Evolutionary conservation across 805 yeast species (phyloP).

Genomic region (Maudiozyma barnettii): DNA sequence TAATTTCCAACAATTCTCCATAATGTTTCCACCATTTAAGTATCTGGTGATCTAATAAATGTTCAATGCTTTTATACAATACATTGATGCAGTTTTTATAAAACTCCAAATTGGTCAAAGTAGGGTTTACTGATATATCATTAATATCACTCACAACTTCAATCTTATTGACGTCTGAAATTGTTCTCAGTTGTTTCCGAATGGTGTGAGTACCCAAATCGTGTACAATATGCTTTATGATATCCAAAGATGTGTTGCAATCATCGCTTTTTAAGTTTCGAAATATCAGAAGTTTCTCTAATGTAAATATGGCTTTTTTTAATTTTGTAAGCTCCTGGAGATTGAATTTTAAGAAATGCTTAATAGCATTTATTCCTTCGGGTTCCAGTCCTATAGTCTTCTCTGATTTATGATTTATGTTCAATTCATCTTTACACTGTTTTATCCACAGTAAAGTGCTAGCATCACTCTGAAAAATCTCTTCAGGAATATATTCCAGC

Average conservation of each 20-base stretch:
- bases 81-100: constrained; percentile 13
- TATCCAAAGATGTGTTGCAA: constrained; percentile 4
- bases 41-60: constrained; percentile 29
- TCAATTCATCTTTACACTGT: constrained; percentile 4
- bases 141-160: neutral
- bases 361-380: constrained; percentile 22
- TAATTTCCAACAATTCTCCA: constrained; percentile 32
- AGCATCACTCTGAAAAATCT: constrained; percentile 7
- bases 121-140: neutral
- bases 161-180: neutral
- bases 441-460: constrained; percentile 12
- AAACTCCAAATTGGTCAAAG: constrained; percentile 6
- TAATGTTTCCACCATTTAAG: constrained; percentile 38
- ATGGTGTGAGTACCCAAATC: neutral
- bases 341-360: constrained; percentile 19
- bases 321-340: constrained; percentile 13
- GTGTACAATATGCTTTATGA: constrained; percentile 3
- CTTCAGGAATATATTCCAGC: constrained; percentile 3
- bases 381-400: constrained; percentile 13
- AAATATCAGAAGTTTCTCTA: constrained; percentile 18
- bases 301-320: constrained; percentile 5
- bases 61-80: constrained; percentile 26
- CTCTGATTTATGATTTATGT: neutral
- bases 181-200: neutral
- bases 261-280: constrained; percentile 16